These are phyloP conservation scores for Ophiocordyceps unilateralis DNA, from an alignment of 2,329 filamentous ascomycete genomes.

Conservation along the genomic window DNA sequence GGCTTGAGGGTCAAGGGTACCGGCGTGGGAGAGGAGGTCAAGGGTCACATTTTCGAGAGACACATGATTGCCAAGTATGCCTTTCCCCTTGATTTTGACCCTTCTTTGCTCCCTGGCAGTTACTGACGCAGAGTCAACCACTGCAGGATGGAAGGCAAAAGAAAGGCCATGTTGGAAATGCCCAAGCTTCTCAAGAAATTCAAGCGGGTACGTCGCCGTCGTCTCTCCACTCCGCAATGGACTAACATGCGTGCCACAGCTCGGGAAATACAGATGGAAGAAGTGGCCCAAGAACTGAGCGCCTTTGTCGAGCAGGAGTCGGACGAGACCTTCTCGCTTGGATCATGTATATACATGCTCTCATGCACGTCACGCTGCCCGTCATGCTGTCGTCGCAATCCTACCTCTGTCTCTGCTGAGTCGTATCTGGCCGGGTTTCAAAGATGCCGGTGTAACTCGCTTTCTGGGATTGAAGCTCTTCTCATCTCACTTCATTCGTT, in stretches of 20 bases:
- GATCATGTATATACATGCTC: background rate
- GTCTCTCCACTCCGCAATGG: background rate
- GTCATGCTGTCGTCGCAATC: too few species aligned
- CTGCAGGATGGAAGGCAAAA: constrained; percentile 63
- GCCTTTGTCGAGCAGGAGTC: background rate
- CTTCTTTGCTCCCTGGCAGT: background rate
- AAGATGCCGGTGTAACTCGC: too few species aligned
- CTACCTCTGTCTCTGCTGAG: too few species aligned
- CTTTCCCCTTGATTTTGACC: background rate
- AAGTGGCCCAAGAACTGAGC: constrained; percentile 36
- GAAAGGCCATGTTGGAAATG: constrained; percentile 90
- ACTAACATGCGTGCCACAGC: constrained; percentile 21
- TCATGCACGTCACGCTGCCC: too few species aligned
- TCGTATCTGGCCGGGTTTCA: too few species aligned
- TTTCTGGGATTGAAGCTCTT: too few species aligned
- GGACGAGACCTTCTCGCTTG: background rate
- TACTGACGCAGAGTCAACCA: constrained; percentile 3
- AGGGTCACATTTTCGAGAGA: constrained; percentile 89
- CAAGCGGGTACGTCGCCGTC: constrained; percentile 52
- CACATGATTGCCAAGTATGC: constrained; percentile 58
- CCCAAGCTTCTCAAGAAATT: constrained; percentile 78
- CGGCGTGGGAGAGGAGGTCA: constrained; percentile 80
- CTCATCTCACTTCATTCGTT: too few species aligned
- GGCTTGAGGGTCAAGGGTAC: constrained; percentile 82
- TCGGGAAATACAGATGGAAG: constrained; percentile 37